A percentile compares a stretch with the other conserved stretches of the same genome.
These are phyloP conservation scores for Sphagnum tenellum DNA, from an alignment of 225 moss, liverwort and hornwort species.

Conservation along the genomic window DNA sequence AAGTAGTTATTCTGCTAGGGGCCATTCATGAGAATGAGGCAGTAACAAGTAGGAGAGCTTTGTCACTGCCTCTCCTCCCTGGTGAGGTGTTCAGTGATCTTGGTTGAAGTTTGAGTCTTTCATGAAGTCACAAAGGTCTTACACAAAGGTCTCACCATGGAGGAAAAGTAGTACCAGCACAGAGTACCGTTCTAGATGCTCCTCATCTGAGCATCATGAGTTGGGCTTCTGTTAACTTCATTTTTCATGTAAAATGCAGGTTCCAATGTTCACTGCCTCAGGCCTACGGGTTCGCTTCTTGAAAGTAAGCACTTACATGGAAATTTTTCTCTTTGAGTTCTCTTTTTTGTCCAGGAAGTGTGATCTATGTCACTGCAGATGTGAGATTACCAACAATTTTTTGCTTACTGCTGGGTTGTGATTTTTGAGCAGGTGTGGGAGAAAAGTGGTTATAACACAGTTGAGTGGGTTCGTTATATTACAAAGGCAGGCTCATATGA, in stretches of 20 bases:
- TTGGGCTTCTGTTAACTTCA: not conserved
- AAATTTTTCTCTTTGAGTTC: not conserved
- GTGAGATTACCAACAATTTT: not conserved
- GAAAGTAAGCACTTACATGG: slow-evolving; percentile 34
- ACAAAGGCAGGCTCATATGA: slow-evolving; percentile 95
- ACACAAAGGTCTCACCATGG: not conserved
- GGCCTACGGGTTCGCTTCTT: slow-evolving; percentile 81
- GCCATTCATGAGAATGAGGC: no score
- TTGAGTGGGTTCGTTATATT: slow-evolving; percentile 99
- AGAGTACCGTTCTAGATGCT: not conserved
- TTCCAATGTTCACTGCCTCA: slow-evolving; percentile 93
- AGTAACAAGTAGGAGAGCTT: no score
- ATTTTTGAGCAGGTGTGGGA: slow-evolving; percentile 72
- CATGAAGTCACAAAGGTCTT: not conserved
- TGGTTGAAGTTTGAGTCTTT: no score
- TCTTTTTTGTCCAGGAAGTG: no score
- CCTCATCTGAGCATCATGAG: not conserved
- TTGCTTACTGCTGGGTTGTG: not conserved
- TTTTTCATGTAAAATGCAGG: slow-evolving; percentile 22
- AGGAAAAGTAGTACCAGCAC: not conserved
- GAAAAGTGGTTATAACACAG: slow-evolving; percentile 94
- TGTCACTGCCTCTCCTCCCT: no score
- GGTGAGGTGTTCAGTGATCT: no score
- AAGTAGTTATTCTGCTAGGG: no score
- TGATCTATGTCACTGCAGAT: not conserved